phyloP scores from a whole-genome alignment of 2,329 filamentous ascomycete species.

The Colletotrichum sp. region DNA sequence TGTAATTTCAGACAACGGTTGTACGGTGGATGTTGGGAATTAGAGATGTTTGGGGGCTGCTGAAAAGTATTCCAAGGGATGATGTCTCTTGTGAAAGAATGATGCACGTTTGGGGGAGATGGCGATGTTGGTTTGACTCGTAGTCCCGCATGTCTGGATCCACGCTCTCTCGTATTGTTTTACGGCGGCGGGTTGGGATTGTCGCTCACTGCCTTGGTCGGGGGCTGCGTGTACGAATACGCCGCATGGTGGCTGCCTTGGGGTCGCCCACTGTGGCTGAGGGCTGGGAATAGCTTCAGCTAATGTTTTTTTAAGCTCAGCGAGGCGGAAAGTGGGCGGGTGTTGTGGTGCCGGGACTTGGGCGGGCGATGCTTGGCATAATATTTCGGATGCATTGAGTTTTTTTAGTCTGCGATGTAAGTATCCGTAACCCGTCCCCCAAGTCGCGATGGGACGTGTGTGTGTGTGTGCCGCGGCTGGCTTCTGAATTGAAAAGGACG shows the following conservation, averaged over 20 bases:
- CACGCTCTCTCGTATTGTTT: not conserved
- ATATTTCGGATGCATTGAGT: not conserved
- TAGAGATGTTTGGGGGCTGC: not conserved
- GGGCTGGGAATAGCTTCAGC: conserved; percentile 15
- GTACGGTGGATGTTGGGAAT: not conserved
- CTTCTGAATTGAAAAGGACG: not conserved
- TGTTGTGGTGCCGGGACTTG: not conserved
- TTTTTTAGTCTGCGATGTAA: not conserved
- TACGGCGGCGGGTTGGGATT: not conserved
- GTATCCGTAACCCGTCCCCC: not conserved
- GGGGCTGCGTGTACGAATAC: not conserved
- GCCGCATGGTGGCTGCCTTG: not conserved
- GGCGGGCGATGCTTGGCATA: not conserved
- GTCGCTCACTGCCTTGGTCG: not conserved
- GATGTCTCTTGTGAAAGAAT: not conserved
- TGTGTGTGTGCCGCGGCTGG: not conserved
- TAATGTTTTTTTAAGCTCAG: not conserved
- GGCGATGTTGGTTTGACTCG: not conserved
- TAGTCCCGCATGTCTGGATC: not conserved
- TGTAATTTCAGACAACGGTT: not conserved
- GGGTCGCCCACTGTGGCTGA: not conserved
- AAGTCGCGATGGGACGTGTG: not conserved
- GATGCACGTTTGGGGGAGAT: not conserved
- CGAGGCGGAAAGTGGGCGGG: conserved; percentile 2
- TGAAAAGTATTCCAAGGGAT: not conserved